A percentile compares a stretch with the other conserved stretches of the same genome.
These are phyloP conservation scores for Truncatella angustata DNA, from an alignment of 2,329 filamentous ascomycete genomes.

Conservation along the genomic window DNA sequence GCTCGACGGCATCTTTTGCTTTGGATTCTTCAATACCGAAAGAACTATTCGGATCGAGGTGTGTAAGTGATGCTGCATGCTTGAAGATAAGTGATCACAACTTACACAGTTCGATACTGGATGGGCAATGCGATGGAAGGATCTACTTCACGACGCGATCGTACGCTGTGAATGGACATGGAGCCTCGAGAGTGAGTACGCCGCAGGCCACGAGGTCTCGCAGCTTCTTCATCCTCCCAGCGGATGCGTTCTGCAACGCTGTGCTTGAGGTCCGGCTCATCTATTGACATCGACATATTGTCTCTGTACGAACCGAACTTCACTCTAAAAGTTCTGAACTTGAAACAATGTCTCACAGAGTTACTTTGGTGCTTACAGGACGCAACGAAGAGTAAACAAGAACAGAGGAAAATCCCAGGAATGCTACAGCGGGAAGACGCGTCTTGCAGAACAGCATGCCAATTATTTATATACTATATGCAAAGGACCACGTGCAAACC, in stretches of 20 bases:
- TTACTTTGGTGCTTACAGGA: too few species aligned
- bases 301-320: neutral
- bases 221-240: conserved; percentile 37
- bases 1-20: conserved; percentile 39
- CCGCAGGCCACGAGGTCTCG: conserved; percentile 21
- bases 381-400: too few species aligned
- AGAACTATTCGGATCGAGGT: conserved; percentile 30
- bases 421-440: too few species aligned
- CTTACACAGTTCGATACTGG: conserved; percentile 54
- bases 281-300: conserved; percentile 15
- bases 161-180: conserved; percentile 39
- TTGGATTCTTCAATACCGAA: conserved; percentile 57
- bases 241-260: conserved; percentile 28
- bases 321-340: neutral
- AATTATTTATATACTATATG: conserved; percentile 8
- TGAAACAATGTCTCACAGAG: too few species aligned
- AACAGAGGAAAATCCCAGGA: too few species aligned
- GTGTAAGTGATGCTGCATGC: conserved; percentile 3
- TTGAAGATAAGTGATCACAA: neutral
- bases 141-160: conserved; percentile 37
- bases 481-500: neutral
- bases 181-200: conserved; percentile 33
- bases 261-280: conserved; percentile 24
- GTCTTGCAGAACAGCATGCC: neutral
- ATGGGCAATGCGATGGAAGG: conserved; percentile 45